Conservation (phyloP, 2,329 filamentous ascomycete genomes). For the Venturiaceae sp. region DNA sequence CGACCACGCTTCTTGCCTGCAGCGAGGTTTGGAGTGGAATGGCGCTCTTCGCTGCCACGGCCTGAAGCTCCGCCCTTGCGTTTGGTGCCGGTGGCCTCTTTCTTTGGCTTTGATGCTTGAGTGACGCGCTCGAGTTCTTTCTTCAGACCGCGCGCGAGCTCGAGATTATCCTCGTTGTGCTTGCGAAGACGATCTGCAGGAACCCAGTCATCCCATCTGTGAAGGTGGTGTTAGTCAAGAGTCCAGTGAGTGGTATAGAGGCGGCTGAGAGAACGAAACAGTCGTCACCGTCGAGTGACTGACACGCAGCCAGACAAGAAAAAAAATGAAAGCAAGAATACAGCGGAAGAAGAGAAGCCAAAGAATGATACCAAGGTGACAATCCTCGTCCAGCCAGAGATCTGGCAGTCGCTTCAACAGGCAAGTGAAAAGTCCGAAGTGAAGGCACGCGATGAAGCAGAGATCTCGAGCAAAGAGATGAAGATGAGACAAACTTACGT, state of each 20-base stretch:
- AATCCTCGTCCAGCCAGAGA: not conserved
- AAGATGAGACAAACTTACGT: slow-evolving; percentile 50
- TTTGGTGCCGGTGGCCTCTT: slow-evolving; percentile 27
- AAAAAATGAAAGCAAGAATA: not conserved
- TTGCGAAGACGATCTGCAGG: slow-evolving; percentile 87
- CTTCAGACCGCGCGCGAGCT: slow-evolving; percentile 67
- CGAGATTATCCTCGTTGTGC: slow-evolving; percentile 88
- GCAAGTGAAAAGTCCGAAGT: not conserved
- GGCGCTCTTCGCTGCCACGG: slow-evolving; percentile 70
- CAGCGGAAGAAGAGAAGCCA: not conserved
- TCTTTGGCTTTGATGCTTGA: slow-evolving; percentile 28
- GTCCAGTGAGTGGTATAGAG: not conserved
- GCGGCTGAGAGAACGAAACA: slow-evolving; percentile 1
- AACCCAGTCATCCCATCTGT: slow-evolving; percentile 96
- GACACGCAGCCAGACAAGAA: not conserved
- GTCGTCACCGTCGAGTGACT: not conserved
- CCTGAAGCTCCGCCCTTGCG: slow-evolving; percentile 51
- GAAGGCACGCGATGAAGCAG: not conserved
- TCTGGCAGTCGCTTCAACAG: not conserved
- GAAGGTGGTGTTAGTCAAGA: slow-evolving; percentile 3
- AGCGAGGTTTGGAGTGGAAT: slow-evolving; percentile 45
- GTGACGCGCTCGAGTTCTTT: slow-evolving; percentile 56
- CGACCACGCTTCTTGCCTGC: slow-evolving; percentile 65
- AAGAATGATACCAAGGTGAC: not conserved
- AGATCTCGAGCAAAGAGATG: not conserved